phyloP scores from a whole-genome alignment of 2,329 filamentous ascomycete species.

The Pseudogymnoascus verrucosus region DNA sequence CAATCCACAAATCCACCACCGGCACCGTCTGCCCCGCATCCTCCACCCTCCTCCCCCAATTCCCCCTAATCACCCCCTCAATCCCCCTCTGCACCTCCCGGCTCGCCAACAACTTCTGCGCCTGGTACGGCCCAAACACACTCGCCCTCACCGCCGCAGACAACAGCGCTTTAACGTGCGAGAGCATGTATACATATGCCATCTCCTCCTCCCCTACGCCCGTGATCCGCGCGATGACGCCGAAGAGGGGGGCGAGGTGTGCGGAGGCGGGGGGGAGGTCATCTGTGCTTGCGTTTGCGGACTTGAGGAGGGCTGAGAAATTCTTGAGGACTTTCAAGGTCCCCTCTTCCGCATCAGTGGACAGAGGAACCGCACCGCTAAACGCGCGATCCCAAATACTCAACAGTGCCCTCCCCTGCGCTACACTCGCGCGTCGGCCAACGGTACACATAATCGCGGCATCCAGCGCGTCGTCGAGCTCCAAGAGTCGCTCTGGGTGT shows the following conservation, averaged over 20 bases:
- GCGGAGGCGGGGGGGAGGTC: constrained; percentile 42
- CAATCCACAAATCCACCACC: constrained; percentile 74
- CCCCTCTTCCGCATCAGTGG: constrained; percentile 18
- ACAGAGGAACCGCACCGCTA: constrained; percentile 29
- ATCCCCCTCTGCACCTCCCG: constrained; percentile 50
- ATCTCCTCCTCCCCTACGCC: constrained; percentile 53
- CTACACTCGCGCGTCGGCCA: constrained; percentile 63
- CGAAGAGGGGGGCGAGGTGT: constrained; percentile 65
- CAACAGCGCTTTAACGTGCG: constrained; percentile 67
- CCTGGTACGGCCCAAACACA: constrained; percentile 73
- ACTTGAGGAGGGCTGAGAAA: constrained; percentile 22
- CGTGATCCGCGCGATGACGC: constrained; percentile 55
- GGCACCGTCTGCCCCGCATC: constrained; percentile 69
- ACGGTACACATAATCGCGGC: constrained; percentile 73
- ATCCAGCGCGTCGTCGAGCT: constrained; percentile 68
- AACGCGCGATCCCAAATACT: constrained; percentile 70
- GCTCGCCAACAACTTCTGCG: constrained; percentile 63
- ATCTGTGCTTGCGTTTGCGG: constrained; percentile 9
- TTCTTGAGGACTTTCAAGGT: constrained; percentile 19
- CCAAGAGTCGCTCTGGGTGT: constrained; percentile 40
- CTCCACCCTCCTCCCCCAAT: constrained; percentile 51
- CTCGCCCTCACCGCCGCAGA: constrained; percentile 71
- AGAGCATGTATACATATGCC: constrained; percentile 67
- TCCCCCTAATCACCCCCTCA: constrained; percentile 47
- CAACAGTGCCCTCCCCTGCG: constrained; percentile 68